These are phyloP conservation scores for Falciphora oryzae DNA, from an alignment of 2,329 filamentous ascomycete species.

Conservation along the genomic window DNA sequence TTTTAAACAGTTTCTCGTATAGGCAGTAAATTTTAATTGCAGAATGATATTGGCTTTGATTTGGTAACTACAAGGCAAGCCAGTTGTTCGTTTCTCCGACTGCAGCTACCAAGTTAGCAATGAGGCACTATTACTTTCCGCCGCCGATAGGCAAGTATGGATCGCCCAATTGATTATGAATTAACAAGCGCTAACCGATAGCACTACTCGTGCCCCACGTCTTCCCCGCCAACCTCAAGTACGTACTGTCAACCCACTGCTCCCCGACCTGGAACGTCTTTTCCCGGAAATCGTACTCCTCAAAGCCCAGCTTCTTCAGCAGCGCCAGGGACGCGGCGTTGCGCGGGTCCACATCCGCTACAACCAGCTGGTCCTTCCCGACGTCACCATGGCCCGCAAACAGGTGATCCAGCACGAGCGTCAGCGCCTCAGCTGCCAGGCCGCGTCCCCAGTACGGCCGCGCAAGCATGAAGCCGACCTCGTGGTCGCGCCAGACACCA, in stretches of 20 bases:
- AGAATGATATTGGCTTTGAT: too few relatives aligned
- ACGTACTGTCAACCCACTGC: conserved; percentile 10
- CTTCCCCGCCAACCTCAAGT: conserved; percentile 4
- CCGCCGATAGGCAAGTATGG: too few relatives aligned
- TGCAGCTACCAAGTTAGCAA: too few relatives aligned
- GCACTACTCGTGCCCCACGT: not conserved
- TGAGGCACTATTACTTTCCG: too few relatives aligned
- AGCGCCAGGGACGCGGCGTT: conserved; percentile 3
- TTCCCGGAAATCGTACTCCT: conserved; percentile 7
- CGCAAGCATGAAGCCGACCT: conserved; percentile 10
- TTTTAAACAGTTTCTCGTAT: too few relatives aligned
- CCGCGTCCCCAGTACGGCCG: conserved; percentile 6
- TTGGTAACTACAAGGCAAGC: too few relatives aligned
- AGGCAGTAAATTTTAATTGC: too few relatives aligned
- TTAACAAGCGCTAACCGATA: too few relatives aligned
- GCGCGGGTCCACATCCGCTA: conserved; percentile 8
- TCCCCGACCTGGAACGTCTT: conserved; percentile 8
- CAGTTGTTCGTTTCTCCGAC: too few relatives aligned
- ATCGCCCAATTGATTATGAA: too few relatives aligned
- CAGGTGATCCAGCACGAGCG: conserved; percentile 5
- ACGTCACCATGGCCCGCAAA: not conserved
- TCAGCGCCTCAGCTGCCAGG: conserved; percentile 6
- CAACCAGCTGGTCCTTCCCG: not conserved
- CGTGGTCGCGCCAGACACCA: conserved; percentile 9
- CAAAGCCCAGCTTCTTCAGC: conserved; percentile 7